These are phyloP conservation scores for Alternaria solani DNA, from an alignment of 2,329 filamentous ascomycete species.

Conservation along the genomic window DNA sequence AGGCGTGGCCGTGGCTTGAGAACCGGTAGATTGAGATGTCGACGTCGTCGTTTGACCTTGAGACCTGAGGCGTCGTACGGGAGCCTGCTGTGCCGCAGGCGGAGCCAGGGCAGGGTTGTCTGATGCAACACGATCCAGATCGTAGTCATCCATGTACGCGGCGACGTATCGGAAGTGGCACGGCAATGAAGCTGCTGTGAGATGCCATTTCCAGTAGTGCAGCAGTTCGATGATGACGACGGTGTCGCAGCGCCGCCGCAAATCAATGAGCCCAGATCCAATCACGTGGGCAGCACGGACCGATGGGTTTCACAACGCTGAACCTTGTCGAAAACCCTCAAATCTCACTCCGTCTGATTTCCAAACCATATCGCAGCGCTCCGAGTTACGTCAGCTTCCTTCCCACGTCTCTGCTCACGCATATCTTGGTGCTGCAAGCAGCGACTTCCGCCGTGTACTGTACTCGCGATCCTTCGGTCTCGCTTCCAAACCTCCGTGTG, in stretches of 20 bases:
- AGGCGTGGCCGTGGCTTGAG: constrained; percentile 1
- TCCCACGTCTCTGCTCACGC: neutral
- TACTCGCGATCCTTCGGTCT: constrained; percentile 9
- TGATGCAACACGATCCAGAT: constrained; percentile 36
- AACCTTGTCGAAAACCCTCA: constrained; percentile 1
- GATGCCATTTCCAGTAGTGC: neutral
- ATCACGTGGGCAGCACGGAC: constrained; percentile 20
- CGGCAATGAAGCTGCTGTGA: neutral
- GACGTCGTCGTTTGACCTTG: constrained; percentile 13
- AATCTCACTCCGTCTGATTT: constrained; percentile 6
- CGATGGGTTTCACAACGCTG: constrained; percentile 19
- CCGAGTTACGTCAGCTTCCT: neutral
- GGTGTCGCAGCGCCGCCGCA: constrained; percentile 10
- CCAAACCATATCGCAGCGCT: neutral
- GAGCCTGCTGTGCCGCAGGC: constrained; percentile 28
- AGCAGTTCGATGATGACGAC: neutral
- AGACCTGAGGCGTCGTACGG: constrained; percentile 25
- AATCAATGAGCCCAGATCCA: constrained; percentile 3
- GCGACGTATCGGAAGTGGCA: neutral
- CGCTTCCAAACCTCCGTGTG: constrained; percentile 24
- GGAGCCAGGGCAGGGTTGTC: constrained; percentile 40
- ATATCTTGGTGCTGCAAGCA: constrained; percentile 3
- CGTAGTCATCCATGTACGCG: constrained; percentile 39
- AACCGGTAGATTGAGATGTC: constrained; percentile 8
- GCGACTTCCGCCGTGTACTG: neutral